These are phyloP conservation scores for Xeromyces bisporus DNA, from an alignment of 495 filamentous ascomycete genomes.

Conservation along the genomic window DNA sequence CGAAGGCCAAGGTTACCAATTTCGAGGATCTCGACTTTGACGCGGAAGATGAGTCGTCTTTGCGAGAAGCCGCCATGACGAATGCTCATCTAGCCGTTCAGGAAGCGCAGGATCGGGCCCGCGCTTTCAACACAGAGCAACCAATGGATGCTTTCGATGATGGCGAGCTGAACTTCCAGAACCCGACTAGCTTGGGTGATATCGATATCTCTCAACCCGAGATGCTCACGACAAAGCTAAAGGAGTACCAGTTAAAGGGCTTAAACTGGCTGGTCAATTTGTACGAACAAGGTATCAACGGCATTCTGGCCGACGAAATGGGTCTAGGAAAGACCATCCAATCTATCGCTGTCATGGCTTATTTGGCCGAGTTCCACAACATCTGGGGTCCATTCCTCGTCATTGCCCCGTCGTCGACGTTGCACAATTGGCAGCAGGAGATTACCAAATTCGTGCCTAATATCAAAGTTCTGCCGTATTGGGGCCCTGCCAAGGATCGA, in stretches of 20 bases:
- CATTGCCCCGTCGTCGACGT: constrained; percentile 85
- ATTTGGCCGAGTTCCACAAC: constrained; percentile 88
- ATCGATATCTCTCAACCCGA: constrained; percentile 90
- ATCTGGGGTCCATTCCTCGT: constrained; percentile 98
- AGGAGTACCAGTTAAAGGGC: constrained; percentile 97
- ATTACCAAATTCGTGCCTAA: constrained; percentile 85
- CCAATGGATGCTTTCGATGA: constrained; percentile 41
- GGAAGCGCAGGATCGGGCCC: constrained; percentile 81
- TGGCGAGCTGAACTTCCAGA: constrained; percentile 99
- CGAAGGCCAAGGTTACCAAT: constrained; percentile 60
- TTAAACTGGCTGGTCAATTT: constrained; percentile 98
- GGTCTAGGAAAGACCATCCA: constrained; percentile 98
- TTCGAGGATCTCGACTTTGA: constrained; percentile 95
- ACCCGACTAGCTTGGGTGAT: constrained; percentile 83
- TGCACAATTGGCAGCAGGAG: constrained; percentile 99
- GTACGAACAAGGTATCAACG: constrained; percentile 99
- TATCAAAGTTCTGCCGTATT: constrained; percentile 91
- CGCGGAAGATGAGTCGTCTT: constrained; percentile 70
- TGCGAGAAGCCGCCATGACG: constrained; percentile 72
- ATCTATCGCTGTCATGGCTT: constrained; percentile 98
- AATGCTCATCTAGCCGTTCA: constrained; percentile 95
- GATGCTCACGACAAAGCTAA: constrained; percentile 82
- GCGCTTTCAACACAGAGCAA: constrained; percentile 66
- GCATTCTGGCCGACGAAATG: constrained; percentile 97
- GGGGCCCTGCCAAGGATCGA: constrained; percentile 86